Evolutionary conservation across 306 rosid species (phyloP).

Genomic region (Dryas alaskensis): DNA sequence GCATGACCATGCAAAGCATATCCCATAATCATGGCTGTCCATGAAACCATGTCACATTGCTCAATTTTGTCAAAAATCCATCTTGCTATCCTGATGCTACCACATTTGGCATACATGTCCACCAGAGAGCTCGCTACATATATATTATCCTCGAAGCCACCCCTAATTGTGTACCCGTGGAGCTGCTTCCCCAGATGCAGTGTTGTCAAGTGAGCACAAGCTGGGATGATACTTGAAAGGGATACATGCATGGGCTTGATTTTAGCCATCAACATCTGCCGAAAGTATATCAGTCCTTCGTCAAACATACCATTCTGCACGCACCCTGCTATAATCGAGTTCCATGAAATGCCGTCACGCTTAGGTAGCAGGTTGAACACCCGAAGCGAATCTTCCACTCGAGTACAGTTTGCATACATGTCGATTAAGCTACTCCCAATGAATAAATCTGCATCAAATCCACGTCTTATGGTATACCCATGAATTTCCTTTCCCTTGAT

Average conservation of each 20-base stretch:
- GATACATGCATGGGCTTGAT: constrained; percentile 57
- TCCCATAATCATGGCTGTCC: constrained; percentile 96
- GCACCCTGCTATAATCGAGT: constrained; percentile 78
- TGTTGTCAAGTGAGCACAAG: constrained; percentile 81
- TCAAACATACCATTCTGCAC: constrained; percentile 81
- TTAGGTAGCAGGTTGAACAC: constrained; percentile 47
- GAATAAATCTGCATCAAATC: constrained; percentile 61
- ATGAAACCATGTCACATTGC: constrained; percentile 68
- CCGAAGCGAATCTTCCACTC: constrained; percentile 38
- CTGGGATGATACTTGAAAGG: constrained; percentile 81
- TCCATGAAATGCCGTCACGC: constrained; percentile 71
- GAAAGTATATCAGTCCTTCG: constrained; percentile 55
- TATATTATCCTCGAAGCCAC: constrained; percentile 54
- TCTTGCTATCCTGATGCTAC: constrained; percentile 59
- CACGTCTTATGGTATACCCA: constrained; percentile 60
- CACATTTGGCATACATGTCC: constrained; percentile 94
- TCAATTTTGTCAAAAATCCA: constrained; percentile 53
- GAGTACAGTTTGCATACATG: constrained; percentile 83
- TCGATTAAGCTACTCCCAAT: constrained; percentile 81
- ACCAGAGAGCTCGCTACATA: constrained; percentile 68
- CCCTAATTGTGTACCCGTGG: constrained; percentile 63
- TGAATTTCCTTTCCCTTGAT: constrained; percentile 83
- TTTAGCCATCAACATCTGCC: constrained; percentile 55
- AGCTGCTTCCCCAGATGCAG: constrained; percentile 80
- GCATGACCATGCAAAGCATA: constrained; percentile 83